These are phyloP conservation scores for Hura crepitans DNA, from an alignment of 441 rosid genomes.

Conservation along the genomic window DNA sequence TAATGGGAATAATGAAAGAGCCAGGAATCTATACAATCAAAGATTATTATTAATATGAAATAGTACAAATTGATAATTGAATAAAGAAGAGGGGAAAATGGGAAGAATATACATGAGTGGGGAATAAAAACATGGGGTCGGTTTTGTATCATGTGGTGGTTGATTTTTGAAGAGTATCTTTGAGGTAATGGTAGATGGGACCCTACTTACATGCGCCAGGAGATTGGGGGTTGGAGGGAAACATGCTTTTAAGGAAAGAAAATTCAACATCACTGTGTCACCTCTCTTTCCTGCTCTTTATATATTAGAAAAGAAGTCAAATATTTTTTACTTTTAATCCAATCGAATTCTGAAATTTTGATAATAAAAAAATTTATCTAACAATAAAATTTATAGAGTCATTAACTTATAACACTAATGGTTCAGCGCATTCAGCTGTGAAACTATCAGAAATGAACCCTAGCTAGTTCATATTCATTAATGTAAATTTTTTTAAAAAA, in stretches of 20 bases:
- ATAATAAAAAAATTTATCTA: too few relatives aligned
- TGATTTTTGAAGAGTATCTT: slow-evolving; percentile 39
- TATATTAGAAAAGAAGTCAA: too few relatives aligned
- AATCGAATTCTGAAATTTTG: too few relatives aligned
- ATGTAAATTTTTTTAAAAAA: too few relatives aligned
- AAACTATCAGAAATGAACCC: too few relatives aligned
- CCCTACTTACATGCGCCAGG: slow-evolving; percentile 38
- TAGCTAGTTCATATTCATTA: too few relatives aligned
- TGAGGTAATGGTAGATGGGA: slow-evolving; percentile 29
- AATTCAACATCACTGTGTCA: not conserved
- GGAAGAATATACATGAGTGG: slow-evolving; percentile 1
- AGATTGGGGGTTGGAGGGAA: slow-evolving; percentile 31
- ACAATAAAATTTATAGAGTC: too few relatives aligned
- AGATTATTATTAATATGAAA: not conserved
- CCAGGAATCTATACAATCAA: slow-evolving; percentile 13
- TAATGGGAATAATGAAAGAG: slow-evolving; percentile 1
- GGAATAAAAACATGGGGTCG: slow-evolving; percentile 32
- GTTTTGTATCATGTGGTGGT: slow-evolving; percentile 38
- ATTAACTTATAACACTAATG: too few relatives aligned
- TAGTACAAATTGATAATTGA: not conserved
- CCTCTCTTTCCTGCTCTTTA: not conserved
- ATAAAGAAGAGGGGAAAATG: not conserved
- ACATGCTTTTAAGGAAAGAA: slow-evolving; percentile 32
- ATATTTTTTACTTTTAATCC: too few relatives aligned
- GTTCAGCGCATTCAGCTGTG: too few relatives aligned